phyloP scores from a whole-genome alignment of 208 protist species.

The Willaertia magna region DNA sequence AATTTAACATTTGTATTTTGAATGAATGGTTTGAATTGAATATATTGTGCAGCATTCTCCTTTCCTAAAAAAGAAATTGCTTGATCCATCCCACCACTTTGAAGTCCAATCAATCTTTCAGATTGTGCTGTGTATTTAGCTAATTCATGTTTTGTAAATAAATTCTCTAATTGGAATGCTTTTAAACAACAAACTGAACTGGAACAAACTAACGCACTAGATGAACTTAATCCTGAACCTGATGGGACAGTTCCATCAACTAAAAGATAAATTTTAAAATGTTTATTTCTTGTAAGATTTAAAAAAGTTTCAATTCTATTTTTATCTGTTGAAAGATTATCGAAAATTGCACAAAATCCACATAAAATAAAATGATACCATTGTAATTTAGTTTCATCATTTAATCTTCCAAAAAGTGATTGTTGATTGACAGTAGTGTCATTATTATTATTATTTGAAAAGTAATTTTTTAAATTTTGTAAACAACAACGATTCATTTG shows the following conservation, averaged over 20 bases:
- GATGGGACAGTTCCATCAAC: conserved; percentile 43
- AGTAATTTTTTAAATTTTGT: no score
- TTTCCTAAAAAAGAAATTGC: conserved; percentile 32
- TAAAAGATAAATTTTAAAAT: neutral
- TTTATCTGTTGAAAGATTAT: no score
- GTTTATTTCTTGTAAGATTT: no score
- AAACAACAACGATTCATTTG: no score
- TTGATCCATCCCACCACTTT: conserved; percentile 40
- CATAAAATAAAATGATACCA: no score
- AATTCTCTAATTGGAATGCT: neutral
- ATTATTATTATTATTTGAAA: no score
- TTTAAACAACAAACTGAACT: conserved; percentile 7
- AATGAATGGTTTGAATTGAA: conserved; percentile 30
- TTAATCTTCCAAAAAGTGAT: no score
- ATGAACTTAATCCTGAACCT: conserved; percentile 64
- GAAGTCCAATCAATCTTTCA: conserved; percentile 27
- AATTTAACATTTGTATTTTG: conserved; percentile 16
- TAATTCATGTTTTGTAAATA: conserved; percentile 19
- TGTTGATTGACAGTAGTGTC: no score
- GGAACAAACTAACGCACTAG: conserved; percentile 48
- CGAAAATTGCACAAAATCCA: no score
- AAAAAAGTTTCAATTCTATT: no score
- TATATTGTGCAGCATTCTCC: conserved; percentile 21
- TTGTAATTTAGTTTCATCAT: no score
- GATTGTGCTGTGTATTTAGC: conserved; percentile 13